Conservation (phyloP, 345 rosid species). For the Citrus reticulata region DNA sequence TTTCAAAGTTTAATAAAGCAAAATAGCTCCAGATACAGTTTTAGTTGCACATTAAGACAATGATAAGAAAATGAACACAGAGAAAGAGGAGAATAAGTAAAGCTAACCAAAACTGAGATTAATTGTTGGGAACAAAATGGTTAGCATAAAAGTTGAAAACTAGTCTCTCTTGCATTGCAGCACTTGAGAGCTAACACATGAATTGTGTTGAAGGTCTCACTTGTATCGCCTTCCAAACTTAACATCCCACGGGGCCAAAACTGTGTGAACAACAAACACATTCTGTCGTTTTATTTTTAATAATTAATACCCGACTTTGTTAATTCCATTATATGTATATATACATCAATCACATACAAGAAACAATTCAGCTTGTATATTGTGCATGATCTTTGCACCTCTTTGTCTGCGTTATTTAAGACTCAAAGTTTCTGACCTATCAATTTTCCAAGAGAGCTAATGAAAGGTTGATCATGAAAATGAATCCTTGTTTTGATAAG, state of each 20-base stretch:
- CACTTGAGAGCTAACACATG: constrained; percentile 30
- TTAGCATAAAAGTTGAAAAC: neutral
- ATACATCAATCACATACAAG: constrained; percentile 13
- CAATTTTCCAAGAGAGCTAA: neutral
- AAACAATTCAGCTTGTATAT: constrained; percentile 5
- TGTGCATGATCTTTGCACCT: constrained; percentile 44
- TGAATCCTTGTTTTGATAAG: constrained; percentile 22
- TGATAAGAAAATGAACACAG: neutral
- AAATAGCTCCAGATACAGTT: too few relatives aligned
- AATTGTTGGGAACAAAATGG: neutral
- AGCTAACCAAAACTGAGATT: neutral
- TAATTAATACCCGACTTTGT: constrained; percentile 3
- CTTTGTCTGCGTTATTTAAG: constrained; percentile 1
- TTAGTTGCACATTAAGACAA: neutral
- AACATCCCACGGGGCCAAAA: constrained; percentile 15
- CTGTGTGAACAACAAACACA: constrained; percentile 25
- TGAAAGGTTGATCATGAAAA: constrained; percentile 16
- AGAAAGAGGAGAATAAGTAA: neutral
- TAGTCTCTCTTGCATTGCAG: too few relatives aligned
- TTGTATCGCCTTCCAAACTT: constrained; percentile 29
- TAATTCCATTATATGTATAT: neutral
- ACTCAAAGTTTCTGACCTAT: neutral
- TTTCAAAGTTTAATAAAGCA: too few relatives aligned
- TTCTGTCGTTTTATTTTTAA: neutral
- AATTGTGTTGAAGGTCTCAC: constrained; percentile 29